phyloP scores from a whole-genome alignment of 306 rosid genomes.

The Quercus aquifolioides region DNA sequence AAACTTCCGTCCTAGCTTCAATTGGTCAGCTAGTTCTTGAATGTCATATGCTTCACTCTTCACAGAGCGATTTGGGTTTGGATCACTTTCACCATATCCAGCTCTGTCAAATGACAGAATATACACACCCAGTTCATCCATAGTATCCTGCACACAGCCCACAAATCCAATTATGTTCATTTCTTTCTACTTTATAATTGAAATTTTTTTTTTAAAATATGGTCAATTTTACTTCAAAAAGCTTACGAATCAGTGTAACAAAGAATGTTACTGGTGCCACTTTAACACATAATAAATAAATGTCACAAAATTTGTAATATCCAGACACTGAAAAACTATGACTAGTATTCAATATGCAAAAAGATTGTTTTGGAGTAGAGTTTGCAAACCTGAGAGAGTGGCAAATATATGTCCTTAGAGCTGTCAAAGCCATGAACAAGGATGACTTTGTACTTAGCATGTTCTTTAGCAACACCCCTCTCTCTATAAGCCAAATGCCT shows the following conservation, averaged over 20 bases:
- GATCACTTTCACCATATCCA: constrained; percentile 46
- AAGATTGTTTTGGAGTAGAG: not conserved
- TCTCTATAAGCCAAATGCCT: constrained; percentile 65
- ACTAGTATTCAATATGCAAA: not conserved
- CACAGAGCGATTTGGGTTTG: constrained; percentile 38
- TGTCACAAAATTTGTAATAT: too few relatives aligned
- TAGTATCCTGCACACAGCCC: constrained; percentile 8
- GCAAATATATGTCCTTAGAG: constrained; percentile 56
- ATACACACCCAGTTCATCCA: constrained; percentile 28
- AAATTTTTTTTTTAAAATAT: too few relatives aligned
- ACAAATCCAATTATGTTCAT: not conserved
- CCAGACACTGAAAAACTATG: too few relatives aligned
- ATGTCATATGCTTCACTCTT: constrained; percentile 39
- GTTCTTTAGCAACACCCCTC: constrained; percentile 49
- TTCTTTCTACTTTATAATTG: not conserved
- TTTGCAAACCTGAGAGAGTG: constrained; percentile 34
- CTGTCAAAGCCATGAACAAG: constrained; percentile 61
- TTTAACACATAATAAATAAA: too few relatives aligned
- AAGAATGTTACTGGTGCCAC: too few relatives aligned
- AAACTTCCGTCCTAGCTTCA: constrained; percentile 27
- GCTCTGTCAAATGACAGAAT: constrained; percentile 36
- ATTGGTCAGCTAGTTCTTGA: constrained; percentile 32
- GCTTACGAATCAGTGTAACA: too few relatives aligned
- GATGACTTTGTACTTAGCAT: constrained; percentile 43
- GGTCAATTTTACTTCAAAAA: too few relatives aligned